A percentile compares a stretch with the other conserved stretches of the same genome.
phyloP scores from a whole-genome alignment of 306 rosid species.

The Pyrus communis region DNA sequence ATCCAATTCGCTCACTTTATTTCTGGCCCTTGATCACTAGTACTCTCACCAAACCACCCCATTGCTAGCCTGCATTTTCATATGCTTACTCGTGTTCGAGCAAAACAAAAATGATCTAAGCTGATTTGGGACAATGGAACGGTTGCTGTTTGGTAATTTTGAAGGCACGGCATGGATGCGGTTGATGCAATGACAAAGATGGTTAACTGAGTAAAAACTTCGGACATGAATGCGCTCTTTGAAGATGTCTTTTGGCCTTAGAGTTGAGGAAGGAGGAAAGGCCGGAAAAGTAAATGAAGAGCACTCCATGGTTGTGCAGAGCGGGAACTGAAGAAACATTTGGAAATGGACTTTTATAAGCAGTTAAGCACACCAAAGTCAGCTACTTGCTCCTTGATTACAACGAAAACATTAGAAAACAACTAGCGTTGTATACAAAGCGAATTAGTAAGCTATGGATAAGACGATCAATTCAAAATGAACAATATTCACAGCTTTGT shows the following conservation, averaged over 20 bases:
- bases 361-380: not conserved
- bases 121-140: conserved; percentile 37
- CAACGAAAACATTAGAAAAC: not conserved
- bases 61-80: conserved; percentile 23
- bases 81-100: conserved; percentile 30
- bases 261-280: conserved; percentile 27
- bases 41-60: conserved; percentile 13
- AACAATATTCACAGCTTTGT: not conserved
- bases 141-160: conserved; percentile 29
- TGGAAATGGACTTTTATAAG: conserved; percentile 1
- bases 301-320: conserved; percentile 40
- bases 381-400: not conserved
- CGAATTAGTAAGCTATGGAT: not conserved
- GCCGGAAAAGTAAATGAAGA: conserved; percentile 35
- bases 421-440: not conserved
- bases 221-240: conserved; percentile 24
- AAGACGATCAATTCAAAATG: not conserved
- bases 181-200: conserved; percentile 32
- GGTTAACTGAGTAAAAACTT: conserved; percentile 51
- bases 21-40: conserved; percentile 20
- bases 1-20: conserved; percentile 64
- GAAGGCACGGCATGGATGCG: conserved; percentile 26
- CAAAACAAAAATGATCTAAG: conserved; percentile 50
- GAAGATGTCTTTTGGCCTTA: conserved; percentile 22
- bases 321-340: not conserved